These are phyloP conservation scores for Coemansia reversa DNA, from an alignment of 192 early-diverging fungal species.

Conservation along the genomic window DNA sequence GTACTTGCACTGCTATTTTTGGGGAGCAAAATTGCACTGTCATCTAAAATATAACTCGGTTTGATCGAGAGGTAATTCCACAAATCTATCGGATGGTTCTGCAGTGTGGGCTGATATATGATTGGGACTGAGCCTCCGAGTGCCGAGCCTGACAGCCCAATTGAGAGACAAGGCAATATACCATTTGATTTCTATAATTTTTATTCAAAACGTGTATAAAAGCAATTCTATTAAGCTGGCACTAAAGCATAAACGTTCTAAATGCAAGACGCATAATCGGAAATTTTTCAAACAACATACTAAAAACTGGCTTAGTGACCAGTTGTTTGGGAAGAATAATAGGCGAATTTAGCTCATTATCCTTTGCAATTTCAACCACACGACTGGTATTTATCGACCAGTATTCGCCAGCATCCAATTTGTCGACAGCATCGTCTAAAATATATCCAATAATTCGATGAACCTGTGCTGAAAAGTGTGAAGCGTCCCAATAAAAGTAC, in stretches of 20 bases:
- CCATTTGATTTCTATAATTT: no score
- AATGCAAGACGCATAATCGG: slow-evolving; percentile 43
- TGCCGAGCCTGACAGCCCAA: no score
- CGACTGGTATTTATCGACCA: slow-evolving; percentile 29
- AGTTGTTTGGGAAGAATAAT: slow-evolving; percentile 48
- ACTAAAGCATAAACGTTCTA: slow-evolving; percentile 49
- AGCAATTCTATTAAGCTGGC: background rate
- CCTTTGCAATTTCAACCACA: slow-evolving; percentile 34
- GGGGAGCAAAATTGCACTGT: no score
- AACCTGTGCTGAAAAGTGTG: slow-evolving; percentile 51
- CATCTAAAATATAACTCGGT: no score
- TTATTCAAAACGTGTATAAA: no score
- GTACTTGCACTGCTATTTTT: no score
- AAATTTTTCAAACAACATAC: slow-evolving; percentile 47
- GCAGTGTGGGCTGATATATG: no score
- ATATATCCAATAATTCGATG: slow-evolving; percentile 46
- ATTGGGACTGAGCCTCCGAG: no score
- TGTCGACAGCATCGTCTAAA: slow-evolving; percentile 39
- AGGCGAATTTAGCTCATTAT: slow-evolving; percentile 42
- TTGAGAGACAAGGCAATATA: no score
- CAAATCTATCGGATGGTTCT: no score
- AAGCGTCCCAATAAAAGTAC: slow-evolving; percentile 54
- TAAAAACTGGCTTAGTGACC: slow-evolving; percentile 39
- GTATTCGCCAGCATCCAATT: slow-evolving; percentile 35
- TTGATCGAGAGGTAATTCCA: no score